These are phyloP conservation scores for Adenanthera pavonina DNA, from an alignment of 306 rosid genomes.

Conservation along the genomic window DNA sequence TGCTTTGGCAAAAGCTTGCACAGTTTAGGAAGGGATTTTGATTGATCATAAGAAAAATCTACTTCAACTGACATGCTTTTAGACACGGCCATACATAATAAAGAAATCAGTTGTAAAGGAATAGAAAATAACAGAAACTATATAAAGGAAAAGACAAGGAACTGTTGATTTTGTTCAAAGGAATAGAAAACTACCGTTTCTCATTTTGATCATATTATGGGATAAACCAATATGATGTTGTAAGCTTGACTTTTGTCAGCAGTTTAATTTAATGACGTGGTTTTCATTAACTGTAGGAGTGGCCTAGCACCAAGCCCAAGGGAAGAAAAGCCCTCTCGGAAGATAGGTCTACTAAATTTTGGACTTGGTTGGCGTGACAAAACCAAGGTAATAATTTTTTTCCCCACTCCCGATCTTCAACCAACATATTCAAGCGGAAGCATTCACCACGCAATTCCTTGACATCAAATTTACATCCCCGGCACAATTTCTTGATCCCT, in stretches of 20 bases:
- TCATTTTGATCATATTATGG: conserved; percentile 18
- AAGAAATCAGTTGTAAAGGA: too few relatives aligned
- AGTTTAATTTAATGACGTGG: neutral
- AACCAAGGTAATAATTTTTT: conserved; percentile 60
- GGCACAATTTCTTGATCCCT: conserved; percentile 13
- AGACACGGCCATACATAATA: too few relatives aligned
- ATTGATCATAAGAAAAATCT: too few relatives aligned
- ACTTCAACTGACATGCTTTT: too few relatives aligned
- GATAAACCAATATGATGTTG: conserved; percentile 24
- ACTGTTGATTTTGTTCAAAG: neutral
- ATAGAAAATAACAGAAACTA: neutral
- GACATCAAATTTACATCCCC: conserved; percentile 16
- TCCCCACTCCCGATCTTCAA: neutral
- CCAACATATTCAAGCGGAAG: conserved; percentile 5
- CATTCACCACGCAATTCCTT: conserved; percentile 32
- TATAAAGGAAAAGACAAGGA: neutral
- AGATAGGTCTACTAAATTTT: conserved; percentile 65
- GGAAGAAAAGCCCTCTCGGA: conserved; percentile 57
- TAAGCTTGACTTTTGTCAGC: neutral
- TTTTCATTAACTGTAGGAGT: conserved; percentile 49
- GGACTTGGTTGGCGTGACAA: conserved; percentile 92
- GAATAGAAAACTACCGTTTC: conserved; percentile 18
- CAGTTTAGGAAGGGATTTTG: too few relatives aligned
- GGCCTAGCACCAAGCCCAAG: conserved; percentile 43
- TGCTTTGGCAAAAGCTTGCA: too few relatives aligned